These are phyloP conservation scores for Dipodascus geniculatus DNA, from an alignment of 805 yeast genomes.

Conservation along the genomic window DNA sequence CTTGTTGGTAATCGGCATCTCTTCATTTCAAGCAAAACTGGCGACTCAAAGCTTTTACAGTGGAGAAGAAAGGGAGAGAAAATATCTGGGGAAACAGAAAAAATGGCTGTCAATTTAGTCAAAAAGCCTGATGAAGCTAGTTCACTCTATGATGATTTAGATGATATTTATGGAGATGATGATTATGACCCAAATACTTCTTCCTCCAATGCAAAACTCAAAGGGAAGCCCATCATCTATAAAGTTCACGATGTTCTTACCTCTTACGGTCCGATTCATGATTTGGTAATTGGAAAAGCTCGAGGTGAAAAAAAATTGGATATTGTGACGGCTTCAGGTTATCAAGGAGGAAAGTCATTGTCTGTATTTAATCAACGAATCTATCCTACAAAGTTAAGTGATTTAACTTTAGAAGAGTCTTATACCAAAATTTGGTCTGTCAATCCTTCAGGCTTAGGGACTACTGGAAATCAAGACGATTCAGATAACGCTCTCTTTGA, in stretches of 20 bases:
- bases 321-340: slow-evolving; percentile 60
- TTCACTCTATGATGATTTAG: slow-evolving; percentile 23
- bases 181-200: not conserved
- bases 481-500: slow-evolving; percentile 31
- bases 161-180: slow-evolving; percentile 24
- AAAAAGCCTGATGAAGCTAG: not conserved
- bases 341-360: slow-evolving; percentile 40
- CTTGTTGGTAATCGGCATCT: slow-evolving; percentile 33
- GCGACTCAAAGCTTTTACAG: slow-evolving; percentile 43
- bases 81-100: not conserved
- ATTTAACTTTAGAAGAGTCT: slow-evolving; percentile 64
- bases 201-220: slow-evolving; percentile 8
- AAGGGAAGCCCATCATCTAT: slow-evolving; percentile 8
- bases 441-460: slow-evolving; percentile 9
- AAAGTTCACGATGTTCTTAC: slow-evolving; percentile 39
- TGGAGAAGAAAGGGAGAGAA: slow-evolving; percentile 21
- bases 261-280: slow-evolving; percentile 64
- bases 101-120: not conserved
- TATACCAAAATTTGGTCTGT: slow-evolving; percentile 22
- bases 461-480: slow-evolving; percentile 14
- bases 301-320: slow-evolving; percentile 27
- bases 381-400: slow-evolving; percentile 54
- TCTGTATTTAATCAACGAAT: slow-evolving; percentile 56
- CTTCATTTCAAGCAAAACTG: slow-evolving; percentile 50
- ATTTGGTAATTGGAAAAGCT: slow-evolving; percentile 50